These are phyloP conservation scores for Colletotrichum lini DNA, from an alignment of 2,329 filamentous ascomycete genomes.

Conservation along the genomic window DNA sequence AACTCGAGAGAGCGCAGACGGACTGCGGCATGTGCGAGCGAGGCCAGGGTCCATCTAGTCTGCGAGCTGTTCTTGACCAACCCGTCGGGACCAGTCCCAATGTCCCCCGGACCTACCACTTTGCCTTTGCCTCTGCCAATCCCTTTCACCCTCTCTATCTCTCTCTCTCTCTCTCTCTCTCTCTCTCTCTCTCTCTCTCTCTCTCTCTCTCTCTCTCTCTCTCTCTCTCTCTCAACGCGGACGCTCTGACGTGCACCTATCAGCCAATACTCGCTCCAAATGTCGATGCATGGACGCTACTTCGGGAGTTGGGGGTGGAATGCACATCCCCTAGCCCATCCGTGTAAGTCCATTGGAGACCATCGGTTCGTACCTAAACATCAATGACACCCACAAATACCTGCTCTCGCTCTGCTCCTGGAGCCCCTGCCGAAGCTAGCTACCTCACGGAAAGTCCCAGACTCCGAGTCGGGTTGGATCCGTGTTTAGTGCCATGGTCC, in stretches of 20 bases:
- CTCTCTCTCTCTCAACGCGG: neutral
- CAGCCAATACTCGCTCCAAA: constrained; percentile 20
- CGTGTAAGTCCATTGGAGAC: constrained; percentile 43
- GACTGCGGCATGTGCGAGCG: constrained; percentile 22
- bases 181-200: neutral
- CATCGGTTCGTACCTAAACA: constrained; percentile 1
- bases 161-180: neutral
- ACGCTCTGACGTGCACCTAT: constrained; percentile 33
- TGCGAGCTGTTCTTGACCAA: constrained; percentile 31
- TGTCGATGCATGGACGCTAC: constrained; percentile 24
- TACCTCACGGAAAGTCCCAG: constrained; percentile 25
- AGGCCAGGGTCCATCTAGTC: constrained; percentile 31
- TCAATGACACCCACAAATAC: constrained; percentile 5
- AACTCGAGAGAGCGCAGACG: constrained; percentile 22
- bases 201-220: neutral
- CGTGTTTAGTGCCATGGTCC: constrained; percentile 9
- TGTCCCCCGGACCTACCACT: constrained; percentile 32
- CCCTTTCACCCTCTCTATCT: neutral
- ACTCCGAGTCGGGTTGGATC: constrained; percentile 2
- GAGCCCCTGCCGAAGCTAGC: constrained; percentile 25
- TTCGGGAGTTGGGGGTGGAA: constrained; percentile 11
- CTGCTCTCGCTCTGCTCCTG: constrained; percentile 18
- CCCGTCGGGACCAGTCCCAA: constrained; percentile 37
- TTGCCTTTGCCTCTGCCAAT: constrained; percentile 1
- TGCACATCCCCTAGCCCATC: constrained; percentile 5